phyloP scores from a whole-genome alignment of 345 rosid genomes.

The Sonneratia caseolaris region DNA sequence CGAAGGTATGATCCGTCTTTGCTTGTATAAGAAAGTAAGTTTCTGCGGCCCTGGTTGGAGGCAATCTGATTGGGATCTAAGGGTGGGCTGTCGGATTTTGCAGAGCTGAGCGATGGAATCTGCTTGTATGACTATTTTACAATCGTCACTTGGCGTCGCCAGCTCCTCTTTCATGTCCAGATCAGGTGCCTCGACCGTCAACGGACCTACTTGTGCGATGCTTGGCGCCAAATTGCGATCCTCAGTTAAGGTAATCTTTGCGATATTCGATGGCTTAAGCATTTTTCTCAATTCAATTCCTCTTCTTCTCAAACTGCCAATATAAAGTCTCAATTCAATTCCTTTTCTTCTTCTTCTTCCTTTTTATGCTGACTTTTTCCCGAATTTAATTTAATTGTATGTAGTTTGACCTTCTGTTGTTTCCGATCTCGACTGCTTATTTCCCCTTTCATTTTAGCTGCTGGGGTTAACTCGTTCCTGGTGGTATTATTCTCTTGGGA shows the following conservation, averaged over 20 bases:
- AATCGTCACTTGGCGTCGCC: slow-evolving; percentile 18
- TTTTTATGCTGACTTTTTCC: no score
- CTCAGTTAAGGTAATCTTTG: slow-evolving; percentile 3
- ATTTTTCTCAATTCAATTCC: not conserved
- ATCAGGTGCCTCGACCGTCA: slow-evolving; percentile 30
- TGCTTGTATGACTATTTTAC: not conserved
- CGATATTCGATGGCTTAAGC: not conserved
- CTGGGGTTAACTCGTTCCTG: no score
- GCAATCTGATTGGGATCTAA: not conserved
- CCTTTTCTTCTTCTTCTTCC: not conserved
- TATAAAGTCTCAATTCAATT: not conserved
- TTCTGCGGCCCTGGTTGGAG: not conserved
- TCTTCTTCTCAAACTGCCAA: not conserved
- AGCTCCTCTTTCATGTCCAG: slow-evolving; percentile 24
- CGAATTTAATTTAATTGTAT: no score
- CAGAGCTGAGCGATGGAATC: not conserved
- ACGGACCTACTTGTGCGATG: slow-evolving; percentile 21
- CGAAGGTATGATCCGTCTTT: not conserved
- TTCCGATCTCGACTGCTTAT: no score
- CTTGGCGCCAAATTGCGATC: slow-evolving; percentile 17
- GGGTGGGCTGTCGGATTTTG: not conserved
- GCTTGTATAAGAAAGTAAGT: no score
- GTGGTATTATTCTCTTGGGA: no score
- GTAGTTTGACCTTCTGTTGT: no score
- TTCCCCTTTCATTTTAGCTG: no score